These are phyloP conservation scores for Melanomma pulvis-pyrius DNA, from an alignment of 495 filamentous ascomycete species.

Conservation along the genomic window DNA sequence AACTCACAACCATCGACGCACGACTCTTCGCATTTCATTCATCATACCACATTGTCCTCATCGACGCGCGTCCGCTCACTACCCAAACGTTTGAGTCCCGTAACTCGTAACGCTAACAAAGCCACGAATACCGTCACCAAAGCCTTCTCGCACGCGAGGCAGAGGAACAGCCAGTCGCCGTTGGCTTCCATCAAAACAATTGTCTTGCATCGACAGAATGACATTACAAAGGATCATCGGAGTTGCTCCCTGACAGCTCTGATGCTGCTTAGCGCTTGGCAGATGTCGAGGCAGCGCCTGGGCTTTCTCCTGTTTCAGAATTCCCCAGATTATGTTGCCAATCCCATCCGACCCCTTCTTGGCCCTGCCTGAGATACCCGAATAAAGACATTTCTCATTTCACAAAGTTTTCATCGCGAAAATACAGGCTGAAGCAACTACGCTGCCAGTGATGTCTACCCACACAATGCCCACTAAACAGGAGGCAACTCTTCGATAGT, in stretches of 20 bases:
- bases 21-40: no score
- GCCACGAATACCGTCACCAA: background rate
- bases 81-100: background rate
- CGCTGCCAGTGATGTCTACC: no score
- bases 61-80: background rate
- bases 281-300: background rate
- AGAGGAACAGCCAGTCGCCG: background rate
- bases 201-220: background rate
- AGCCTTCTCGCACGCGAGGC: background rate
- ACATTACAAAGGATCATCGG: constrained; percentile 2
- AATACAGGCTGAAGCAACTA: no score
- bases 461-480: no score
- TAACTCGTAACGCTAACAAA: background rate
- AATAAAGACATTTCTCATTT: no score
- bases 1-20: no score
- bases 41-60: background rate
- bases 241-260: constrained; percentile 6
- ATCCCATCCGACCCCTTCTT: constrained; percentile 7
- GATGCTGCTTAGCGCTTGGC: constrained; percentile 21
- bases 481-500: no score
- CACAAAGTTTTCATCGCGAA: no score
- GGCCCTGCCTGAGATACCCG: no score
- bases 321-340: constrained; percentile 9
- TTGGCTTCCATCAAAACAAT: background rate
- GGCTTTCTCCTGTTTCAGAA: constrained; percentile 6